phyloP scores from a whole-genome alignment of 106 monocot species.

The Xerophyta viscosa region DNA sequence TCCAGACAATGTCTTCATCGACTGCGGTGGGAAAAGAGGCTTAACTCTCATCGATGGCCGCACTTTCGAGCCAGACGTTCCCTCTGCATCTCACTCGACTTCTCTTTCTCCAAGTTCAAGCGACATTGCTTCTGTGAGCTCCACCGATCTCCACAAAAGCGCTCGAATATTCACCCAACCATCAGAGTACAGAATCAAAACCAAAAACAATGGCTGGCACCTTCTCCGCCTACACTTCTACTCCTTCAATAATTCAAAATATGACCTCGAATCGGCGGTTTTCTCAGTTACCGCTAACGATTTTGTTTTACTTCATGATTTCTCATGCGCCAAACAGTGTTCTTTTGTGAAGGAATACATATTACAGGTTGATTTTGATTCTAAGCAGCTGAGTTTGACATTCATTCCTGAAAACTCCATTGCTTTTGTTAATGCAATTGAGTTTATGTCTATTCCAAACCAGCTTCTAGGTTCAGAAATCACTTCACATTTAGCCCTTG shows the following conservation, averaged over 20 bases:
- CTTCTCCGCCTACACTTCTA: slow-evolving; percentile 28
- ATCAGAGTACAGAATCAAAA: slow-evolving; percentile 17
- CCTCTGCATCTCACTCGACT: not conserved
- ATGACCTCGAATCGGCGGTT: slow-evolving; percentile 15
- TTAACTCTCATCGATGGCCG: slow-evolving; percentile 23
- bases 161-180: slow-evolving; percentile 27
- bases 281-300: slow-evolving; percentile 32
- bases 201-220: slow-evolving; percentile 18
- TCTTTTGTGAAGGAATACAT: slow-evolving; percentile 25
- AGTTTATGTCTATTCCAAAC: slow-evolving; percentile 38
- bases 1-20: slow-evolving; percentile 24
- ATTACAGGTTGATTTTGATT: slow-evolving; percentile 13
- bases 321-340: slow-evolving; percentile 6
- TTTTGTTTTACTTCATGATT: slow-evolving; percentile 17
- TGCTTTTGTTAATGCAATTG: slow-evolving; percentile 53
- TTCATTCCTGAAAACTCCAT: slow-evolving; percentile 27
- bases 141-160: slow-evolving; percentile 17
- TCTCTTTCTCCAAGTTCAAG: slow-evolving; percentile 1
- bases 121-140: not conserved
- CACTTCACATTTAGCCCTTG: slow-evolving; percentile 16
- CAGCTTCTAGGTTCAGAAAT: slow-evolving; percentile 15
- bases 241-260: slow-evolving; percentile 3
- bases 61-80: slow-evolving; percentile 22
- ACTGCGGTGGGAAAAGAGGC: slow-evolving; percentile 28
- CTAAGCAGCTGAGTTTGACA: slow-evolving; percentile 12